Evolutionary conservation across 2,329 filamentous ascomycete species (phyloP).

Genomic region (Ceratocystis variospora): DNA sequence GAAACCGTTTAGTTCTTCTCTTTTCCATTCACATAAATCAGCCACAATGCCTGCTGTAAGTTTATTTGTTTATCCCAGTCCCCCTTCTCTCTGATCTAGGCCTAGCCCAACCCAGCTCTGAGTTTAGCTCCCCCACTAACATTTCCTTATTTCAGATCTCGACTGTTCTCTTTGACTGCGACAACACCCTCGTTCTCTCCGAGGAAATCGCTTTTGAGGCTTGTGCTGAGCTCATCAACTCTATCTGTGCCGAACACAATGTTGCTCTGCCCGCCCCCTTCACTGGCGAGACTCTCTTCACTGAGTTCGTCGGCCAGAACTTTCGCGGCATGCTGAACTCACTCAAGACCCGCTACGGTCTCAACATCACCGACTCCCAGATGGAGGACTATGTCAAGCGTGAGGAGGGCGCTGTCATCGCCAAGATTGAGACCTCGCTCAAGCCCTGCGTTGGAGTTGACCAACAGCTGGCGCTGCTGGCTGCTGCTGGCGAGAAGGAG

Average conservation of each 20-base stretch:
- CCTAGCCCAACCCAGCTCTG: neutral
- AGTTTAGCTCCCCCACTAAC: neutral
- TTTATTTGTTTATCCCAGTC: neutral
- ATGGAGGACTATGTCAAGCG: slow-evolving; percentile 58
- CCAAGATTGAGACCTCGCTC: slow-evolving; percentile 57
- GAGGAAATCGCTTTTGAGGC: slow-evolving; percentile 86
- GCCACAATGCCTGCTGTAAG: slow-evolving; percentile 18
- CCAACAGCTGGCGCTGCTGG: slow-evolving; percentile 51
- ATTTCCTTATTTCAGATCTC: slow-evolving; percentile 35
- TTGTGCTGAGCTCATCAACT: slow-evolving; percentile 77
- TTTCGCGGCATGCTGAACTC: slow-evolving; percentile 81
- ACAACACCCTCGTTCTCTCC: slow-evolving; percentile 89
- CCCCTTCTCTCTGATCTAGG: neutral
- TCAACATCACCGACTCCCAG: slow-evolving; percentile 53
- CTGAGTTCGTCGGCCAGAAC: slow-evolving; percentile 84
- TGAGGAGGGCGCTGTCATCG: slow-evolving; percentile 74
- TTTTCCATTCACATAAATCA: neutral
- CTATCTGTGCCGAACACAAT: slow-evolving; percentile 57
- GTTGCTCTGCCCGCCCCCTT: slow-evolving; percentile 46
- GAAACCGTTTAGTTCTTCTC: neutral
- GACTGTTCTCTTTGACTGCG: slow-evolving; percentile 60
- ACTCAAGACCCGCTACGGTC: slow-evolving; percentile 62
- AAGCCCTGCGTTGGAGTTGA: slow-evolving; percentile 56
- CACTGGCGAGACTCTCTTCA: slow-evolving; percentile 63
- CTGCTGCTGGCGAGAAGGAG: slow-evolving; percentile 47